Evolutionary conservation across 352 stramenopile genomes (phyloP), one percentile per base, ranked within the genome.

Genomic region (Phytophthora capsici): DNA sequence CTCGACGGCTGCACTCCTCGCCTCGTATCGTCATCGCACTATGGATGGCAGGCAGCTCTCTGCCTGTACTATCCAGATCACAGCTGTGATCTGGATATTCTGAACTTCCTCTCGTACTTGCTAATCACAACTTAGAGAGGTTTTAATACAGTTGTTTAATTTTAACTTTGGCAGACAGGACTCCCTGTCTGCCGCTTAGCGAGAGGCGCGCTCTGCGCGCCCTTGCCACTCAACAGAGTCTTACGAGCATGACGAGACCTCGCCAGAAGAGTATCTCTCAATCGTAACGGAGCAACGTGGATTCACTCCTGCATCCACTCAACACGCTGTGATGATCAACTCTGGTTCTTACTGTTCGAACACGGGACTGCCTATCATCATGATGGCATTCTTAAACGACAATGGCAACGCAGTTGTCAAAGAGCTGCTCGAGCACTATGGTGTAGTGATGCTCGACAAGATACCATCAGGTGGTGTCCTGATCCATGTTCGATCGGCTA

Each of bases 311-410:
- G 8, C n/a, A 8, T 16, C n/a, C 9, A 30, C 47, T 4, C 28
- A 8, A 3, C 47, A 54, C 13, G 14, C 47, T 4, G 30, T 54
- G 2, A n/a, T 54, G 23, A 30, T 54, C 16, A 30, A 54, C 28
- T 28, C 16, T 6, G 28, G 47, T 16, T 19, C 47, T 4, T 54
- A 54, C 17, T 54, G 30, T n/a, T 40, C 47, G n/a, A 8, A 28
- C 8, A 23, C 9, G 7, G 47, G 28, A 7, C 4, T 54, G n/a
- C 28, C n/a, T 12, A 10, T 28, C 28, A 23, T 54, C 6, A 9
- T 54, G 10, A 54, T 43, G 28, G 40, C 47, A 1, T 43, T 54
- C 28, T 6, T 54, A 5, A n/a, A 40, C 4, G 47, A 54, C 7
- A 16, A 54, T 10, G 30, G 6, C 7, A 54, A 54, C 17, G 9